Base-by-base conservation (phyloP, 768 basidiomycete species). In the Leucocoprinus birnbaumii region DNA sequence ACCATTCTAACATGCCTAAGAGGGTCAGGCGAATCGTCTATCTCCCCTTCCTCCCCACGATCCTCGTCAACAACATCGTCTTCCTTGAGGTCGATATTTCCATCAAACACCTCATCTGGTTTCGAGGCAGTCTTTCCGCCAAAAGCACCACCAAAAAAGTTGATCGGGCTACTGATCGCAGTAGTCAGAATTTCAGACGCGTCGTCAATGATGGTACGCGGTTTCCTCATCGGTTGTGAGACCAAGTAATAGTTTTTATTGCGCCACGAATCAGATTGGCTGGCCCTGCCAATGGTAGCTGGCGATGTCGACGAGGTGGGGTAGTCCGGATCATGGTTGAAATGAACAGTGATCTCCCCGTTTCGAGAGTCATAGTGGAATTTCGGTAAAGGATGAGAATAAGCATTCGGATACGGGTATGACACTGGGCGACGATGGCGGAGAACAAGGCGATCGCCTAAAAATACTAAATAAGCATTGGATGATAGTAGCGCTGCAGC, bases 61-160 rank as follows among this genome's bases (percentile, higher is more conserved):
- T 94, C 91, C 59, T 86, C 83, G 56, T 93, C 90, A 51, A 90
- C 65, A 16, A 91, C 77, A 60, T 94, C 91, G 54, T 91, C 83
- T 62, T 92, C 90, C 42, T 76, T 70, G 58, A 94, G 64, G 61
- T 93, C 91, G 53, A 91, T 86, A 57, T 80, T 78, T 31, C 79
- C 80, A 56, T 75, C 73, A 62, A 83, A 84, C 26, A 91, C 85
- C 31, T 86, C 80, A 47, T 89, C 86, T 1, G 87, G 85, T 6
- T 78, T 85, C 24, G 82, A 73, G 63, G 63, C 16, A 66, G 60
- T 1, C 47, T 37, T 58, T 11, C 49, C 47, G 16, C 72, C 63
- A 21, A 62, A 51, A 19, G 57, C 67, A 34, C 73, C 81, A 38
- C 74, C 71, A 52, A 87, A 71, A 50, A 83, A 69, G 3, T 81